phyloP scores from a whole-genome alignment of 83 land plant species.

The Thuja plicata region DNA sequence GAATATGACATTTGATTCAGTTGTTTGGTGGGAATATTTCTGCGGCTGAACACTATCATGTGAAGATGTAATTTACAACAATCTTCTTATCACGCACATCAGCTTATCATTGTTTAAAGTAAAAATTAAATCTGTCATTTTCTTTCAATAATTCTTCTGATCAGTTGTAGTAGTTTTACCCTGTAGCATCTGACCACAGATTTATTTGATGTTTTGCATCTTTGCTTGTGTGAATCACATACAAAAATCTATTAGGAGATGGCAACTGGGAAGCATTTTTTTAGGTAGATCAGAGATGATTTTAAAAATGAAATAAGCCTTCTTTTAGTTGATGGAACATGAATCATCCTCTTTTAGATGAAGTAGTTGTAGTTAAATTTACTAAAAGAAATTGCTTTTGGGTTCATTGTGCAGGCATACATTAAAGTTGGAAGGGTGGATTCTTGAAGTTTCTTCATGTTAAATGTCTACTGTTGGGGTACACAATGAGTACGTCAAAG shows the following conservation, averaged over 20 bases:
- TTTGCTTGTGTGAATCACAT: background rate
- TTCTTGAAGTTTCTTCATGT: background rate
- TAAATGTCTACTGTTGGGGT: background rate
- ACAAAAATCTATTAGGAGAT: background rate
- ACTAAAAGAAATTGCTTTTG: background rate
- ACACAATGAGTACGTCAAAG: background rate
- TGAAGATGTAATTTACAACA: no score
- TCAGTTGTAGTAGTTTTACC: background rate
- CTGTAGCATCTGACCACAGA: background rate
- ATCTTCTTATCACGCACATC: background rate
- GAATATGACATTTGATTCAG: background rate
- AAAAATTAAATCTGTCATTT: background rate
- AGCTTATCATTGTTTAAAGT: background rate
- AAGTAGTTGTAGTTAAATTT: background rate
- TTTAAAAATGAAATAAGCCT: background rate
- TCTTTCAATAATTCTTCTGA: background rate
- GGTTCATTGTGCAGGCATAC: background rate
- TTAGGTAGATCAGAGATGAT: background rate
- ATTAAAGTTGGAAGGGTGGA: background rate
- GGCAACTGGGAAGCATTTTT: background rate
- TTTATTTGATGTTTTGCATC: background rate
- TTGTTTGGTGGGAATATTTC: background rate
- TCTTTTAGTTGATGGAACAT: background rate
- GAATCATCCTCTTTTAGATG: background rate
- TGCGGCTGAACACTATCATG: background rate